A percentile compares a stretch with the other conserved stretches of the same genome.
These are phyloP conservation scores for Rhodotorula graminis DNA, from an alignment of 768 basidiomycete genomes.

Conservation along the genomic window DNA sequence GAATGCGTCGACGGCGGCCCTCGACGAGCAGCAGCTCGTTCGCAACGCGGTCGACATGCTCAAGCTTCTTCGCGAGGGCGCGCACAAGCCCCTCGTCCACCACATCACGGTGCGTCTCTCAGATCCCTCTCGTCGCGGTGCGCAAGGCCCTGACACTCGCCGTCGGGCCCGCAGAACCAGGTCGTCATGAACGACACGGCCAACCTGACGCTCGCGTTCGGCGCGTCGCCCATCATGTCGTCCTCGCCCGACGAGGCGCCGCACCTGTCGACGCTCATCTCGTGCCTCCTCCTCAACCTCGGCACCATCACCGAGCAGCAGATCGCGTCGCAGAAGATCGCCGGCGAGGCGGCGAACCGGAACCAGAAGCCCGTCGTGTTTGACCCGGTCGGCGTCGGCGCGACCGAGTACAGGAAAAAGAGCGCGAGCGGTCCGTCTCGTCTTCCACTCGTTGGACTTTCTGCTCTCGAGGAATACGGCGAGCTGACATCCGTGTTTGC, in stretches of 20 bases:
- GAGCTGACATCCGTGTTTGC: too few species aligned
- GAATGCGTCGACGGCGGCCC: not conserved
- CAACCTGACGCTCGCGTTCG: conserved; percentile 69
- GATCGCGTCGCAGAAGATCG: conserved; percentile 68
- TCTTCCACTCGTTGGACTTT: too few species aligned
- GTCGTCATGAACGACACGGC: conserved; percentile 5
- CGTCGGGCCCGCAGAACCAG: conserved; percentile 65
- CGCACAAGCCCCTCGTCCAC: conserved; percentile 66
- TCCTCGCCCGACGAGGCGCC: conserved; percentile 74
- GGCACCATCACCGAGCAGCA: conserved; percentile 63
- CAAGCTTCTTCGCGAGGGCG: conserved; percentile 51
- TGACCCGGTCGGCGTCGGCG: conserved; percentile 88
- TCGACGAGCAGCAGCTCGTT: conserved; percentile 32
- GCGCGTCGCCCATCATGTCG: conserved; percentile 92
- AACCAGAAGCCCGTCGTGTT: conserved; percentile 72
- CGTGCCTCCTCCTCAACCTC: conserved; percentile 76
- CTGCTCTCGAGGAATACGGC: too few species aligned
- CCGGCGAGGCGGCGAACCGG: conserved; percentile 55
- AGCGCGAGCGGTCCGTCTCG: conserved; percentile 56
- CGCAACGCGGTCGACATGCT: conserved; percentile 55
- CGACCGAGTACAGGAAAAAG: conserved; percentile 64
- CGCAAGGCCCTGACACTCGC: not conserved
- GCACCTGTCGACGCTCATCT: conserved; percentile 63
- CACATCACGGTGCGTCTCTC: conserved; percentile 50
- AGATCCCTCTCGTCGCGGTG: too few species aligned